Evolutionary conservation across 768 basidiomycete species (phyloP).

Genomic region (Leccinellum rugosiceps): DNA sequence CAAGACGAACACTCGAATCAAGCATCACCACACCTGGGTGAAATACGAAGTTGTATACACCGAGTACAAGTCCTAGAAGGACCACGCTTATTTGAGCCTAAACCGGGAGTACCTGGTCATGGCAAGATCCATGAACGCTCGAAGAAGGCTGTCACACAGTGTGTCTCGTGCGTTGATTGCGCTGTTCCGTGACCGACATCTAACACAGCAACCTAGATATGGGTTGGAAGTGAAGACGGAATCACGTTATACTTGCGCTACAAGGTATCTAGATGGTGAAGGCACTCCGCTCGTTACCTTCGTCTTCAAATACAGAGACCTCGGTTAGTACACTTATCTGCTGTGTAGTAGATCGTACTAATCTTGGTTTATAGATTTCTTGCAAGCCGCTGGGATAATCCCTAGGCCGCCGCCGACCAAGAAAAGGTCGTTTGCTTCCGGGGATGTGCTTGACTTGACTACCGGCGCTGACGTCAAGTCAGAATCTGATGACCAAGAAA

Average conservation of each 20-base stretch:
- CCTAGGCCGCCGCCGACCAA: constrained; percentile 10
- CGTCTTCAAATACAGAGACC: constrained; percentile 30
- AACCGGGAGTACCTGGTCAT: not conserved
- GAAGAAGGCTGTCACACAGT: constrained; percentile 31
- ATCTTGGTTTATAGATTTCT: constrained; percentile 16
- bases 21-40: constrained; percentile 18
- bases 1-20: constrained; percentile 23
- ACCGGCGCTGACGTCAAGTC: constrained; percentile 4
- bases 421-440: not conserved
- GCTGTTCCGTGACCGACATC: not conserved
- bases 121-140: constrained; percentile 29
- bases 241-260: not conserved
- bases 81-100: too few relatives aligned
- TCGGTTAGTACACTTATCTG: constrained; percentile 13
- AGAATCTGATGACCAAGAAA: constrained; percentile 5
- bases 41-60: constrained; percentile 16
- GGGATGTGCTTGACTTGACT: constrained; percentile 26
- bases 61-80: not conserved
- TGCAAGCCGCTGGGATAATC: constrained; percentile 28
- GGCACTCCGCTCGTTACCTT: constrained; percentile 23
- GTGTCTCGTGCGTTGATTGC: constrained; percentile 22
- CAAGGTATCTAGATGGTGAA: constrained; percentile 11
- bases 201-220: constrained; percentile 17
- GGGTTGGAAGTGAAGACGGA: constrained; percentile 15
- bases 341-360: not conserved